Conservation (phyloP, 768 basidiomycete genomes). For the Aureoboletus auriporus region DNA sequence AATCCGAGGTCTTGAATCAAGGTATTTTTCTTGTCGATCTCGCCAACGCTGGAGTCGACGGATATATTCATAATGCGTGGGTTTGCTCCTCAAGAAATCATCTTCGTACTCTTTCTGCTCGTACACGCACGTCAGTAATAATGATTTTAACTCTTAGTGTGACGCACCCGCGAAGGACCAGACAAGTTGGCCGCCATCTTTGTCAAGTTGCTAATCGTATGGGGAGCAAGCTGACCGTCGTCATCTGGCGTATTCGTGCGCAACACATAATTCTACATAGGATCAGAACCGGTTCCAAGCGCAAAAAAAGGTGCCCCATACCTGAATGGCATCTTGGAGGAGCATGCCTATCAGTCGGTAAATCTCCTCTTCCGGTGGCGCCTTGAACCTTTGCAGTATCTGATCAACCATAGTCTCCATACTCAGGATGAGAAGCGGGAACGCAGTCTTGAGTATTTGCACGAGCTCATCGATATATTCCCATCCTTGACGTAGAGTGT, state of each 20-base stretch:
- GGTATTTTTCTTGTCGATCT: conserved; percentile 77
- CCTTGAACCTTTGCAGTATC: conserved; percentile 85
- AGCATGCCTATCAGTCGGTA: conserved; percentile 88
- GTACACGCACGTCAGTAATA: neutral
- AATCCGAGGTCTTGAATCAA: conserved; percentile 78
- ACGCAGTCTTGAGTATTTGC: conserved; percentile 90
- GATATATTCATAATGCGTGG: conserved; percentile 83
- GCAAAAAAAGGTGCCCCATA: conserved; percentile 30
- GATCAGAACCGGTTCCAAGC: neutral
- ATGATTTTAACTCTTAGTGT: neutral
- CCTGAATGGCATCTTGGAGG: conserved; percentile 82
- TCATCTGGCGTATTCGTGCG: conserved; percentile 67
- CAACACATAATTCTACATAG: conserved; percentile 57
- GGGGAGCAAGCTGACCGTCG: conserved; percentile 55
- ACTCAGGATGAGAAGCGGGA: conserved; percentile 90
- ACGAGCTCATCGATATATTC: conserved; percentile 93
- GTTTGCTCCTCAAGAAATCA: conserved; percentile 80
- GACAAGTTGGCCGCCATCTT: conserved; percentile 63
- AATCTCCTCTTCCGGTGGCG: conserved; percentile 86
- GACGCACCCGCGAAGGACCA: conserved; percentile 52
- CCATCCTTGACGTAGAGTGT: conserved; percentile 63
- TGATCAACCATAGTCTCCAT: conserved; percentile 98
- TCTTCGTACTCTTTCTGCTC: conserved; percentile 83
- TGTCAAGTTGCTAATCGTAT: conserved; percentile 51
- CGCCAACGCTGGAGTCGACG: conserved; percentile 89